Base-by-base conservation (phyloP, 495 filamentous ascomycete genomes). In the Bathelium albidoporum region DNA sequence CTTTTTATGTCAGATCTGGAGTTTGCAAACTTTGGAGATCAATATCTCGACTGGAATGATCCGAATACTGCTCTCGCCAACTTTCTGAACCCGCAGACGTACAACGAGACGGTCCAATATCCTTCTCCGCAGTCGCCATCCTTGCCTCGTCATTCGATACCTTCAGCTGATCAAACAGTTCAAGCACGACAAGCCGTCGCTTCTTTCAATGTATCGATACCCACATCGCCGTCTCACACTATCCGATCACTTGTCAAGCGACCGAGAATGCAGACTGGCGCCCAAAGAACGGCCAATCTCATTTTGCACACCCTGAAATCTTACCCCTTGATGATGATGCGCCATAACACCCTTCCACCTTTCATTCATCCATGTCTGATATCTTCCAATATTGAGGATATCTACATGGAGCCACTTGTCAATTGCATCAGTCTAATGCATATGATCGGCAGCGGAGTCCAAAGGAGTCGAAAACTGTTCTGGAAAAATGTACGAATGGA, bases 341-440 rank as follows among this genome's bases (percentile, higher is more conserved):
- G 66, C 18, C 68, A 75, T 32, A 71, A 76, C 41, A 70, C 63
- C 24, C 70, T 77, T 45, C 74, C 74, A 58, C 76, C 76, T 4
- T 70, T 70, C 60, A 70, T 70, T 26, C 68, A 70, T 58, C 66
- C 61, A 22, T 24, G 20, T 59, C 59, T 72, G 59, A 59, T 71
- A 62, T 72, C 68, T 45, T 59, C 60, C 2, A 59, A 68, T 32
- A 32, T 61, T 11, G 71, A 71, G 14, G 64, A 65, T 59, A 62
- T 71, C 29, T 14, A 73, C 28, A 72, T 77, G 71, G 77, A 79
- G 64, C 72, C 75, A 58, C 61, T 79, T 1, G 66, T 65, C n/a
- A 81, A 79, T 62, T 81, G 78, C 59, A 71, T 80, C 20, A 78
- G 69, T 62, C 55, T 80, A 65, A 61, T 79, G 52, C 74, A 75